Base-by-base conservation (phyloP, 257 asterid species). In the Ajuga chamaepitys region DNA sequence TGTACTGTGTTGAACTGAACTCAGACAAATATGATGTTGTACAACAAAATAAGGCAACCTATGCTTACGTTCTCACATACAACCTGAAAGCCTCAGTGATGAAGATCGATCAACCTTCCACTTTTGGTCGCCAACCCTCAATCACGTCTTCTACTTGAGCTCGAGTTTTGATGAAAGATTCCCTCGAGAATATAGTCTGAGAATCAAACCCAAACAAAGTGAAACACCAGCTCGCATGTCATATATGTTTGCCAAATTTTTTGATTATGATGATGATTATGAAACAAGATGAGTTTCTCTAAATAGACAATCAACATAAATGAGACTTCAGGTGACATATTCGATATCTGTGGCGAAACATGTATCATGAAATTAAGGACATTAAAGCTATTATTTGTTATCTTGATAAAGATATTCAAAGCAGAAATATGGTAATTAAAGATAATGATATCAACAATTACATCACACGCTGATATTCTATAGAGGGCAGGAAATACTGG, bases 91-190 rank as follows among this genome's bases (percentile, higher is more conserved):
- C 14, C 12, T 22, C n/a, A 11, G 9, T 7, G 38, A n/a, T 52
- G 58, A 21, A 69, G 61, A 62, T 74, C 37, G 34, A 51, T 83
- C 78, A 78, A 45, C 88, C 97, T 83, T 81, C 85, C 52, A 79
- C 96, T 76, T 93, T 93, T 26, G 96, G 78, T 70, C 95, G 80
- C 99, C 99, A 93, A 50, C 99, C 97, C 70, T 80, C 95, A 34
- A 93, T 81, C 28, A 93, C 97, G 47, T 89, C 99, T 77, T 77
- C 77, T 5, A 76, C 54, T 60, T 61, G 79, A 51, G 95, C 88
- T 68, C 86, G 80, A 3, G 97, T 93, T 37, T 80, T 89, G 78
- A 77, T 47, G 74, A 93, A 93, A 22, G 99, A 86, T 6, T 86
- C 95, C 75, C 67, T 74, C 57, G 97, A 84, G 78, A 87, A 93